Evolutionary conservation across 805 yeast genomes (phyloP).

Genomic region (Blastobotrys attinorum): DNA sequence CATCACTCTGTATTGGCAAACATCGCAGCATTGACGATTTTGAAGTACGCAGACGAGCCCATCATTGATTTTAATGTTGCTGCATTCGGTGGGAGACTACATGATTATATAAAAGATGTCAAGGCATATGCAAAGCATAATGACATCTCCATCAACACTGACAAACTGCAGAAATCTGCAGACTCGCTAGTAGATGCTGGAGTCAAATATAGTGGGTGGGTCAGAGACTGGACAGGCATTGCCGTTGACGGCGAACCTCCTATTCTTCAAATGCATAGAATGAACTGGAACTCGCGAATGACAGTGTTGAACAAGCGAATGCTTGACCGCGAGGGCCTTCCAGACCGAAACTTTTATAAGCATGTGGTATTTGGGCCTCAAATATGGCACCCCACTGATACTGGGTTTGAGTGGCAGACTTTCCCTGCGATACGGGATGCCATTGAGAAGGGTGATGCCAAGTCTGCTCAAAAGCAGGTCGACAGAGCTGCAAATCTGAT

Average conservation of each 20-base stretch:
- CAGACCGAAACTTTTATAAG: constrained; percentile 54
- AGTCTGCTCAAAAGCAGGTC: constrained; percentile 38
- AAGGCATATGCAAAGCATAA: constrained; percentile 21
- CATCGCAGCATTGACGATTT: constrained; percentile 42
- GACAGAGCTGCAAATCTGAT: constrained; percentile 12
- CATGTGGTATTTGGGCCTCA: constrained; percentile 68
- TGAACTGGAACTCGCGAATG: constrained; percentile 74
- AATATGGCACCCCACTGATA: constrained; percentile 42
- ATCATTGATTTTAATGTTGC: constrained; percentile 60
- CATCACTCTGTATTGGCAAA: constrained; percentile 51
- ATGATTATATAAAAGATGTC: constrained; percentile 40
- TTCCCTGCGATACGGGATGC: constrained; percentile 76
- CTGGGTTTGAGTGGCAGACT: constrained; percentile 46
- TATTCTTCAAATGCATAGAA: constrained; percentile 58
- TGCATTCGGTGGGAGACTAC: constrained; percentile 38
- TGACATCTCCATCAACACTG: constrained; percentile 24
- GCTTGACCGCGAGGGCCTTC: constrained; percentile 36
- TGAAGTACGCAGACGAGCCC: constrained; percentile 69
- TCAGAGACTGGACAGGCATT: constrained; percentile 56
- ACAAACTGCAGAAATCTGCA: constrained; percentile 26
- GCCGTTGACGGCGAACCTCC: constrained; percentile 57
- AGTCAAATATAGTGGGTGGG: constrained; percentile 46
- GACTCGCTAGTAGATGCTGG: constrained; percentile 38
- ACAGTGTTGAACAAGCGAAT: constrained; percentile 47
- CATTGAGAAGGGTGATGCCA: constrained; percentile 41